Conservation (phyloP, 2,329 filamentous ascomycete species). For the Pseudocercospora fuligena region DNA sequence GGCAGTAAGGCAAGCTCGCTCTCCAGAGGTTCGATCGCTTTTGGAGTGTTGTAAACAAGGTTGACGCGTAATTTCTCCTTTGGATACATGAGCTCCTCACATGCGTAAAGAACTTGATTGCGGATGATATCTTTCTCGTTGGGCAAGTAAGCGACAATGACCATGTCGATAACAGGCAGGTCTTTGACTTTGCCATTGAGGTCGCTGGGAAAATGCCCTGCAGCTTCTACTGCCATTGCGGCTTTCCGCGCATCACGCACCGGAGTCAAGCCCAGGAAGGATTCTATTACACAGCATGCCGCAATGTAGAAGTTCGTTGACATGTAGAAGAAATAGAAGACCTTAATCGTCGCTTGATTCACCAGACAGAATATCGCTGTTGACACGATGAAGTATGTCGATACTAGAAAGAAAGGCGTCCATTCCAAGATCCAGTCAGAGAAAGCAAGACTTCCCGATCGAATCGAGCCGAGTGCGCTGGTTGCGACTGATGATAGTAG, state of each 20-base stretch:
- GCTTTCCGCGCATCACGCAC: constrained; percentile 37
- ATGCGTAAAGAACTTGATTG: constrained; percentile 52
- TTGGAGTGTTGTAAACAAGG: constrained; percentile 56
- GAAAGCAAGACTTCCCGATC: constrained; percentile 26
- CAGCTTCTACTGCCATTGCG: constrained; percentile 36
- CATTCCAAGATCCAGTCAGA: constrained; percentile 40
- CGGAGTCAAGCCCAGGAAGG: constrained; percentile 39
- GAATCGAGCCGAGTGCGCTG: constrained; percentile 18
- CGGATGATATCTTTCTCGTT: constrained; percentile 58
- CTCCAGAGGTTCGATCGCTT: constrained; percentile 53
- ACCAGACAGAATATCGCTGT: constrained; percentile 39
- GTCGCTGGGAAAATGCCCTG: constrained; percentile 33
- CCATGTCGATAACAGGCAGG: constrained; percentile 51
- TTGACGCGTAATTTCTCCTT: constrained; percentile 54
- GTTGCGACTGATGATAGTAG: constrained; percentile 21
- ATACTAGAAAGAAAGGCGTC: constrained; percentile 38
- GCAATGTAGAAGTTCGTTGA: constrained; percentile 41
- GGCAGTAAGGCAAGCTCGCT: constrained; percentile 47
- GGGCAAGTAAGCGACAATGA: constrained; percentile 58
- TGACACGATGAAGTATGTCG: constrained; percentile 38
- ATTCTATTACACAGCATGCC: constrained; percentile 35
- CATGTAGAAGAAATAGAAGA: constrained; percentile 43
- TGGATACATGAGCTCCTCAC: constrained; percentile 54
- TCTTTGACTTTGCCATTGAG: constrained; percentile 36
- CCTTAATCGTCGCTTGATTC: constrained; percentile 34